Evolutionary conservation across 257 asterid species (phyloP).

Genomic region (Solanum dulcamara): DNA sequence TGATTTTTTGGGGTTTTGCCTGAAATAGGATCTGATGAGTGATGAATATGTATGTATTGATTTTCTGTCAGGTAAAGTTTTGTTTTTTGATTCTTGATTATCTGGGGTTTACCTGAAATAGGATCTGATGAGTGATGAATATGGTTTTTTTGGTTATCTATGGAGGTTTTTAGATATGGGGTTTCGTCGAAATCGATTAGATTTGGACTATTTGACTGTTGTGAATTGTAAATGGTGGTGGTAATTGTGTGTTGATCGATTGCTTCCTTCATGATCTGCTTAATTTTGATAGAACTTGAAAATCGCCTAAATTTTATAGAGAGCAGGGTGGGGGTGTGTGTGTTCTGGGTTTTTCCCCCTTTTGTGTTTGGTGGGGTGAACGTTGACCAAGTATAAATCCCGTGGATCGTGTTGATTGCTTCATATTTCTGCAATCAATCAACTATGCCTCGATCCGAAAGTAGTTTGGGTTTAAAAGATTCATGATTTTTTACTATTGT

Average conservation of each 20-base stretch:
- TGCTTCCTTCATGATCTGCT: background rate
- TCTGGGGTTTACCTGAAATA: background rate
- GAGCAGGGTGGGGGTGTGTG: background rate
- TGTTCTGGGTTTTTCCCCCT: background rate
- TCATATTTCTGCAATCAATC: background rate
- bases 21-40: slow-evolving; percentile 6
- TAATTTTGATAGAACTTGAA: background rate
- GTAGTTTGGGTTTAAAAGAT: background rate
- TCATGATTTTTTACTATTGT: background rate
- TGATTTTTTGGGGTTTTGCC: background rate
- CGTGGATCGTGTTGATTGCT: background rate
- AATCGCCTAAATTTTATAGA: background rate
- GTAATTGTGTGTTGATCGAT: background rate
- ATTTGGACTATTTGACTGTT: background rate
- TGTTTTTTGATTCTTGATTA: background rate
- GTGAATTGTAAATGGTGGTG: background rate
- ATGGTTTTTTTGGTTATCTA: background rate
- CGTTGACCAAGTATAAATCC: background rate
- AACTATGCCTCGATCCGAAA: background rate
- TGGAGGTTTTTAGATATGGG: background rate
- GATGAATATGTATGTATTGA: background rate
- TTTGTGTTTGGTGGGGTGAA: background rate
- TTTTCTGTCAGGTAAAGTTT: background rate
- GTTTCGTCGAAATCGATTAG: background rate
- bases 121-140: slow-evolving; percentile 1